A percentile compares a stretch with the other conserved stretches of the same genome.
Conservation (phyloP, 2,329 filamentous ascomycete species). For the Trichoderma polysporum region DNA sequence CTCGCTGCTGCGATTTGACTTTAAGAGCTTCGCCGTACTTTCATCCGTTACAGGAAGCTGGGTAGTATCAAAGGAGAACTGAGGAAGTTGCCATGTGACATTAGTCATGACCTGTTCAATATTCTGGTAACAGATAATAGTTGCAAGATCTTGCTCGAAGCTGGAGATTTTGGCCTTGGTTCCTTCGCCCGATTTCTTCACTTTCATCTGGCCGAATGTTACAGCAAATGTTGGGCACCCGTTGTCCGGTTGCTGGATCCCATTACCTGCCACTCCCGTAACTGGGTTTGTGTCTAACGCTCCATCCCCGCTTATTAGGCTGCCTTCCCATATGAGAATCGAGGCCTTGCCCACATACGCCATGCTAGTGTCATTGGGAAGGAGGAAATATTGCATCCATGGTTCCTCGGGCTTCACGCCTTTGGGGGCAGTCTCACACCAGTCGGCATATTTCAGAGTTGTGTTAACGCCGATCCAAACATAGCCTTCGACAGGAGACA, state of each 20-base stretch:
- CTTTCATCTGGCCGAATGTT: not conserved
- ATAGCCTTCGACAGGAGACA: not conserved
- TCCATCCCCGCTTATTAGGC: not conserved
- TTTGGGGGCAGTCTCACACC: not conserved
- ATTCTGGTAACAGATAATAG: conserved; percentile 13
- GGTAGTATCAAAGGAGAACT: not conserved
- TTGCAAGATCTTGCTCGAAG: conserved; percentile 11
- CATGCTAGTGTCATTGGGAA: conserved; percentile 15
- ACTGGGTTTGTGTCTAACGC: not conserved
- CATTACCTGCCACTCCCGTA: not conserved
- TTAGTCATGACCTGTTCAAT: conserved; percentile 9
- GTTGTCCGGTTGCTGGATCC: not conserved
- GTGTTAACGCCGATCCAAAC: conserved; percentile 9
- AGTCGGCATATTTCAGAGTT: not conserved
- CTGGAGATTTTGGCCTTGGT: not conserved
- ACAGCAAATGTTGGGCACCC: conserved; percentile 11
- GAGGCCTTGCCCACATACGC: conserved; percentile 3
- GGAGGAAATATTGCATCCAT: conserved; percentile 15
- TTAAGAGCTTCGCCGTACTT: not conserved
- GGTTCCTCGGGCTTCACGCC: not conserved
- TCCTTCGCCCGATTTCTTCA: conserved; percentile 9
- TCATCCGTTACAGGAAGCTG: not conserved
- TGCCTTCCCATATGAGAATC: not conserved
- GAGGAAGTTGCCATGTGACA: conserved; percentile 6
- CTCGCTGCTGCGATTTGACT: not conserved